Percentiles rank a stretch among this genome's conserved stretches.
phyloP scores from a whole-genome alignment of 176 grass and related monocot species.

The Paspalum vaginatum region DNA sequence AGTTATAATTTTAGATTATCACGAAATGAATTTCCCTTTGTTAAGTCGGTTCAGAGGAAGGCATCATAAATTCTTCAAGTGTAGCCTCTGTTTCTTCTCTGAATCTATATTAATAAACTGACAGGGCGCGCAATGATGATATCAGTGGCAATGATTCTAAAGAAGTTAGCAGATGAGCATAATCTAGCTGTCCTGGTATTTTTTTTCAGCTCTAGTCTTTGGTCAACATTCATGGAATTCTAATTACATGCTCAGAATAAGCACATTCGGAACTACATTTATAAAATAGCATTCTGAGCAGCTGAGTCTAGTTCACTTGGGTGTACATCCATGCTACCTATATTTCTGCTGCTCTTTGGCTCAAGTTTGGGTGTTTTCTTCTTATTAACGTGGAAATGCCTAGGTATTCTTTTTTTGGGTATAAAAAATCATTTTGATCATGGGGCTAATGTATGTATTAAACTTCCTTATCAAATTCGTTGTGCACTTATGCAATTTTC shows the following conservation, averaged over 20 bases:
- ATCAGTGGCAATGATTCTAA: slow-evolving; percentile 60
- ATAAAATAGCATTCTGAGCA: background rate
- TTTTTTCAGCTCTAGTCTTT: background rate
- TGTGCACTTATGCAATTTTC: background rate
- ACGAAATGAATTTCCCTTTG: background rate
- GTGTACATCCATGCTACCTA: background rate
- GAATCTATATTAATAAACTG: slow-evolving; percentile 28
- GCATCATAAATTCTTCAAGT: background rate
- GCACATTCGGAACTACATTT: background rate
- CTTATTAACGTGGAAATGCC: background rate
- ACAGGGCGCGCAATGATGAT: slow-evolving; percentile 77
- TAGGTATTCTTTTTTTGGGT: background rate
- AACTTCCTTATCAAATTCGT: background rate
- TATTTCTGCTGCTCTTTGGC: background rate
- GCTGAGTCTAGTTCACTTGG: background rate
- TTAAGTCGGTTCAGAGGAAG: slow-evolving; percentile 9
- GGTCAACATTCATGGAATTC: slow-evolving; percentile 6
- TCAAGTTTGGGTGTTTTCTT: background rate
- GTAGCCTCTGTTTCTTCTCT: background rate
- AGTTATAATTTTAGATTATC: background rate
- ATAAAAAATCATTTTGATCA: background rate
- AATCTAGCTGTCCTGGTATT: slow-evolving; percentile 74
- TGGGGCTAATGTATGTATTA: background rate
- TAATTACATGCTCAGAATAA: background rate
- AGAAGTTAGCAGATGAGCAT: slow-evolving; percentile 74